Conservation (phyloP, 768 basidiomycete species). For the Galerina marginata region DNA sequence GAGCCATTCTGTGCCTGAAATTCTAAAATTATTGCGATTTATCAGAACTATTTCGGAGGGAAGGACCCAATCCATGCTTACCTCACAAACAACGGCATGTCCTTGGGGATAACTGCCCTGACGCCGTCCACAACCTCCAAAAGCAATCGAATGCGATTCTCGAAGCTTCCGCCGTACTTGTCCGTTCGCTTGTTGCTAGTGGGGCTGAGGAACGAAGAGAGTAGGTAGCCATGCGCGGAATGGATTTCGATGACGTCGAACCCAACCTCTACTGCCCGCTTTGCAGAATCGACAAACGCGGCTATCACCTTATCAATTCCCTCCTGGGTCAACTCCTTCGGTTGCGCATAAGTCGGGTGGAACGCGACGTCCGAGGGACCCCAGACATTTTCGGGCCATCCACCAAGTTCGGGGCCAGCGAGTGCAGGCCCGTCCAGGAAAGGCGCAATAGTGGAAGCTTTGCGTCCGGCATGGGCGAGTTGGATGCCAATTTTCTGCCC, state of each 20-base stretch:
- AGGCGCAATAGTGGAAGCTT: slow-evolving; percentile 66
- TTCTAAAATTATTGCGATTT: slow-evolving; percentile 31
- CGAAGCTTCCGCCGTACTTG: slow-evolving; percentile 73
- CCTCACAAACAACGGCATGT: slow-evolving; percentile 78
- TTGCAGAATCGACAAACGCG: slow-evolving; percentile 58
- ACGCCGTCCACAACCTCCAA: slow-evolving; percentile 70
- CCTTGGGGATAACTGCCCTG: slow-evolving; percentile 59
- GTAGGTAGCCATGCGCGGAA: slow-evolving; percentile 66
- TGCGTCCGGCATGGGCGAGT: slow-evolving; percentile 79
- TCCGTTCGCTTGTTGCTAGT: slow-evolving; percentile 66
- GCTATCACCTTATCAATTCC: slow-evolving; percentile 62
- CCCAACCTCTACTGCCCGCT: slow-evolving; percentile 61
- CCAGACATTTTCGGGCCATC: slow-evolving; percentile 60
- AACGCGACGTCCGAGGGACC: slow-evolving; percentile 60
- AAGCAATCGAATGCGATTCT: slow-evolving; percentile 68
- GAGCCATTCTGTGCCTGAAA: slow-evolving; percentile 80
- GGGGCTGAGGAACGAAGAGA: slow-evolving; percentile 65
- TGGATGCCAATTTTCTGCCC: slow-evolving; percentile 76
- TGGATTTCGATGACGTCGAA: slow-evolving; percentile 70
- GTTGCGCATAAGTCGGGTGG: slow-evolving; percentile 48
- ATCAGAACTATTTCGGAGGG: neutral
- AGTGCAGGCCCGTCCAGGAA: slow-evolving; percentile 48
- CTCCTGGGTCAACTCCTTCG: slow-evolving; percentile 59
- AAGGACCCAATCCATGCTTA: slow-evolving; percentile 25
- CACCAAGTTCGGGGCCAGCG: slow-evolving; percentile 44